Conservation (phyloP, 2,329 filamentous ascomycete species). For the Didymella segeticola region DNA sequence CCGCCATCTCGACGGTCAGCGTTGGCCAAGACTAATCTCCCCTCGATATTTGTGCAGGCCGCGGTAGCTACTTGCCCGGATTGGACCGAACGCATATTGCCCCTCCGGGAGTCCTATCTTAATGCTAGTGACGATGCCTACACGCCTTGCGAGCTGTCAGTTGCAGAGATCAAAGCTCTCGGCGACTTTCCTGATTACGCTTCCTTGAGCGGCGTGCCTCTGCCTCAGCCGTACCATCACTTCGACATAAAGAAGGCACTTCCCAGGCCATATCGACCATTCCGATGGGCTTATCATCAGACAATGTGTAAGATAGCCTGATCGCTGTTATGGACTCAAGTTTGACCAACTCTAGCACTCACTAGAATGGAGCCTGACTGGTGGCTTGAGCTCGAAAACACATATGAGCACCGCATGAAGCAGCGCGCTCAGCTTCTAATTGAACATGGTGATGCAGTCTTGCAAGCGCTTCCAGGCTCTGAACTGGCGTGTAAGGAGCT, state of each 20-base stretch:
- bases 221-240: slow-evolving; percentile 67
- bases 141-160: slow-evolving; percentile 73
- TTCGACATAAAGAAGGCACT: slow-evolving; percentile 74
- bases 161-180: slow-evolving; percentile 71
- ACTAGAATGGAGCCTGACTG: slow-evolving; percentile 81
- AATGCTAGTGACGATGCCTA: slow-evolving; percentile 50
- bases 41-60: slow-evolving; percentile 16
- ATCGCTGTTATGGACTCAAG: neutral
- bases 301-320: slow-evolving; percentile 77
- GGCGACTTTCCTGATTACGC: slow-evolving; percentile 84
- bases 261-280: slow-evolving; percentile 79
- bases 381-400: slow-evolving; percentile 87
- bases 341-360: slow-evolving; percentile 62
- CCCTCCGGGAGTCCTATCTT: slow-evolving; percentile 34
- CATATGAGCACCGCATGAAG: slow-evolving; percentile 70
- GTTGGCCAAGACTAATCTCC: slow-evolving; percentile 32
- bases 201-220: slow-evolving; percentile 73
- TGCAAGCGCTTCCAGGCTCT: slow-evolving; percentile 74
- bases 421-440: slow-evolving; percentile 71
- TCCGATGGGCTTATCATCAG: slow-evolving; percentile 85
- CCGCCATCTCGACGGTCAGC: slow-evolving; percentile 59
- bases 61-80: neutral
- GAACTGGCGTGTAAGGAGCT: slow-evolving; percentile 83
- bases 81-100: slow-evolving; percentile 28
- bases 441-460: slow-evolving; percentile 68